phyloP scores from a whole-genome alignment of 2,329 filamentous ascomycete species.

The Phaeosphaeriaceae sp. region DNA sequence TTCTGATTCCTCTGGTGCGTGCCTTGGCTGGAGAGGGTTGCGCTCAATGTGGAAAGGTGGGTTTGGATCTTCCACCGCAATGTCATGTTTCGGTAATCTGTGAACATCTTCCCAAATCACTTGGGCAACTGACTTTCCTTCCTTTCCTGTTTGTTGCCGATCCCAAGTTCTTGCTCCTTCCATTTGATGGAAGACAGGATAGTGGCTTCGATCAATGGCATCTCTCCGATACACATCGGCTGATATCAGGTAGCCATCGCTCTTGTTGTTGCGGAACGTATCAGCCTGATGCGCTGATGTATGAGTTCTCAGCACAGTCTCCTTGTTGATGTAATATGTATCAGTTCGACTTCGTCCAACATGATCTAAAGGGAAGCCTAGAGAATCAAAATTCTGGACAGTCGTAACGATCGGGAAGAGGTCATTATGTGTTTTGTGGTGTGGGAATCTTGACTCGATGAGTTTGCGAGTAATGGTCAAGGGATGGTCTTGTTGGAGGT shows the following conservation, averaged over 20 bases:
- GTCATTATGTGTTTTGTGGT: slow-evolving; percentile 77
- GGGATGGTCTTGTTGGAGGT: slow-evolving; percentile 89
- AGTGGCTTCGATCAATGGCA: slow-evolving; percentile 93
- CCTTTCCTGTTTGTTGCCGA: slow-evolving; percentile 62
- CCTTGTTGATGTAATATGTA: slow-evolving; percentile 91
- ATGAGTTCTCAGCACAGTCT: slow-evolving; percentile 87
- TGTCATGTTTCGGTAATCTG: slow-evolving; percentile 72
- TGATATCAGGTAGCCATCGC: slow-evolving; percentile 83
- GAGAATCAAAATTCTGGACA: slow-evolving; percentile 92
- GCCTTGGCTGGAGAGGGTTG: slow-evolving; percentile 83
- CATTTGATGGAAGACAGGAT: slow-evolving; percentile 98
- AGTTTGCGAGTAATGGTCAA: slow-evolving; percentile 88
- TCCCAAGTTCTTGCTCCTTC: slow-evolving; percentile 93
- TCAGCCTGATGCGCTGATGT: slow-evolving; percentile 92
- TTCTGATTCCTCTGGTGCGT: slow-evolving; percentile 77
- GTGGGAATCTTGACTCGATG: slow-evolving; percentile 86
- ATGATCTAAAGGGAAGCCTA: slow-evolving; percentile 88
- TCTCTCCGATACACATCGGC: slow-evolving; percentile 96
- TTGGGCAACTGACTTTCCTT: slow-evolving; percentile 57
- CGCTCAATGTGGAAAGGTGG: slow-evolving; percentile 76
- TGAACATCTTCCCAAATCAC: slow-evolving; percentile 74
- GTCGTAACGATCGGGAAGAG: slow-evolving; percentile 85
- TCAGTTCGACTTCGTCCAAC: slow-evolving; percentile 86
- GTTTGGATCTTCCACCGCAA: slow-evolving; percentile 83
- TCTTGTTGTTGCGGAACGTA: slow-evolving; percentile 74